Base-by-base conservation (phyloP, 805 yeast genomes). In the Yamadazyma laniorum region DNA sequence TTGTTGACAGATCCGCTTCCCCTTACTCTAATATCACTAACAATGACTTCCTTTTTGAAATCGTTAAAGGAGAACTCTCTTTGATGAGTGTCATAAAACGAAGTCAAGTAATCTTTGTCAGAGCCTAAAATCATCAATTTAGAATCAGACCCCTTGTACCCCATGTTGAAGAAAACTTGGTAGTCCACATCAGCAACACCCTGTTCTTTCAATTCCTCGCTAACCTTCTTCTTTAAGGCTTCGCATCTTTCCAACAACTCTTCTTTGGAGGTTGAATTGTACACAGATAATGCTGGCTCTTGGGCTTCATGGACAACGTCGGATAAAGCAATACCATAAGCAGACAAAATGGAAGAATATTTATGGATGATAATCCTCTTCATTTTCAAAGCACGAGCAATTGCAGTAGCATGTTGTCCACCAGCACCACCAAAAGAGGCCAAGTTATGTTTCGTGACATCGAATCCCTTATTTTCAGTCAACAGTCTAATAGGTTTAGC, bases 381-480 rank as follows among this genome's bases (percentile, higher is more conserved):
- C 33, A 88, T 83, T 6, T 89, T 89, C 43, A 88, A 67, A 18
- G 75, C 71, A 40, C 76, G 70, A 1, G 95, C 95, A 25, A 88
- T 80, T 7, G 85, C 80, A 34, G 77, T 80, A 2, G 93, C 90
- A 59, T 85, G 90, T 61, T 88, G 96, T 6, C 96, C 96, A 37
- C 96, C 96, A 18, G 95, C 95, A 34, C 96, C 96, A 32, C 96
- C 96, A 62, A 88, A 88, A 2, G 91, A 75, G 1, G 89, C 95
- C 42, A 88, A 62, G 41, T 82, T 65, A 56, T 88, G 95, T 8
- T 74, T 65, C 7, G 83, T 56, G 0, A 80, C 72, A 29, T 76
- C 70, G 52, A 80, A 79, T 4, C 96, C 96, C 53, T 80, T 85
- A 2, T 91, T 86, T 55, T 87, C 96, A 0, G 95, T 87, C 36